phyloP scores from a whole-genome alignment of 345 rosid species.

The Conringia planisiliqua region DNA sequence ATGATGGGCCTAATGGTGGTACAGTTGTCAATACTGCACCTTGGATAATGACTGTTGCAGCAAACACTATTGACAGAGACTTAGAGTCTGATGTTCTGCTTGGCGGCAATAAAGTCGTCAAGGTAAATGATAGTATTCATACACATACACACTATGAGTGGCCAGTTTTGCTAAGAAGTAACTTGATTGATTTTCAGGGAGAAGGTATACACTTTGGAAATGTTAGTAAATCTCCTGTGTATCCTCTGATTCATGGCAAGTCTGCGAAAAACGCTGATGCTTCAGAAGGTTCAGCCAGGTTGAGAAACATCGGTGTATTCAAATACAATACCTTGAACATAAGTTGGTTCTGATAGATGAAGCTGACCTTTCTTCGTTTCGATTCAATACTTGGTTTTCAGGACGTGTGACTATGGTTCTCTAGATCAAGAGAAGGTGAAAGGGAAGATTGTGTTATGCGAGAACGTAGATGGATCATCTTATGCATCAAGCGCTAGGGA shows the following conservation, averaged over 20 bases:
- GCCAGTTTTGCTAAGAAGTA: neutral
- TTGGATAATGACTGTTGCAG: slow-evolving; percentile 84
- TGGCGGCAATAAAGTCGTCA: slow-evolving; percentile 54
- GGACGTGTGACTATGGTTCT: slow-evolving; percentile 48
- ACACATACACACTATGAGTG: neutral
- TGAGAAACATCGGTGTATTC: neutral
- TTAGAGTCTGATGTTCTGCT: slow-evolving; percentile 70
- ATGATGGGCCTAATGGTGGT: slow-evolving; percentile 54
- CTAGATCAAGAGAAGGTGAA: slow-evolving; percentile 44
- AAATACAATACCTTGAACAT: neutral
- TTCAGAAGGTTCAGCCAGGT: slow-evolving; percentile 54
- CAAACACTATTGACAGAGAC: slow-evolving; percentile 75
- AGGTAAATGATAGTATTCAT: slow-evolving; percentile 37
- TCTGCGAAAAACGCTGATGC: slow-evolving; percentile 44
- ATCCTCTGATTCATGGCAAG: slow-evolving; percentile 56
- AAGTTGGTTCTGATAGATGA: neutral
- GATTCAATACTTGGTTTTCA: slow-evolving; percentile 15
- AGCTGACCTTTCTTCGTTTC: neutral
- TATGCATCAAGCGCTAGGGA: slow-evolving; percentile 25
- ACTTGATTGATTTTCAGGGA: slow-evolving; percentile 42
- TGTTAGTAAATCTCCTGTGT: slow-evolving; percentile 44
- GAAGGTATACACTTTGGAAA: slow-evolving; percentile 66
- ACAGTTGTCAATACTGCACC: slow-evolving; percentile 68
- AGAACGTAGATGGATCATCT: slow-evolving; percentile 27
- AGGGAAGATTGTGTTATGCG: slow-evolving; percentile 75